Evolutionary conservation across 2,329 filamentous ascomycete genomes (phyloP).

Genomic region (Ambrosiella beaveri): DNA sequence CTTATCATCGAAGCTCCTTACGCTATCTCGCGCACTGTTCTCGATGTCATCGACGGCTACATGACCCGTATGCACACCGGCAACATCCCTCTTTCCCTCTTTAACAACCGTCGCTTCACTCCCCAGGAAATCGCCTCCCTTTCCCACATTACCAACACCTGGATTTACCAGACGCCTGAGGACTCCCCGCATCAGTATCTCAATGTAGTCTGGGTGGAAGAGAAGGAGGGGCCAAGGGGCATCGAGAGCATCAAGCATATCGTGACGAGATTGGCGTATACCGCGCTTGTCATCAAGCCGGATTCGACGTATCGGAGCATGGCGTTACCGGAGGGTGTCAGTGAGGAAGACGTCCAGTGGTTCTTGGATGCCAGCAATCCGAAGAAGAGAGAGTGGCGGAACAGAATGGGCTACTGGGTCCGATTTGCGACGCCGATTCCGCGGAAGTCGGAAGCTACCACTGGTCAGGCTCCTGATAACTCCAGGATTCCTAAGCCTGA

Average conservation of each 20-base stretch:
- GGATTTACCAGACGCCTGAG: conserved; percentile 2
- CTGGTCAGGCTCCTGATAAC: not conserved
- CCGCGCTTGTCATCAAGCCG: not conserved
- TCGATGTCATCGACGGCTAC: conserved; percentile 22
- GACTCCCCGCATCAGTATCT: conserved; percentile 1
- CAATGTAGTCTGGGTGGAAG: conserved; percentile 10
- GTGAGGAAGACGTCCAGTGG: not conserved
- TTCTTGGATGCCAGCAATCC: conserved; percentile 5
- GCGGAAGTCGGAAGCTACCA: not conserved
- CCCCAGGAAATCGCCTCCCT: conserved; percentile 18
- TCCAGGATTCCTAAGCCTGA: not conserved
- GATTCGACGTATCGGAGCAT: no score
- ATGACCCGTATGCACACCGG: conserved; percentile 17
- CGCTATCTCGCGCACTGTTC: conserved; percentile 16
- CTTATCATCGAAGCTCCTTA: conserved; percentile 11
- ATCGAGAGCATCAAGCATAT: conserved; percentile 12
- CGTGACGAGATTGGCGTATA: conserved; percentile 9
- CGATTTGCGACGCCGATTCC: conserved; percentile 5
- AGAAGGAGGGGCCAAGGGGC: not conserved
- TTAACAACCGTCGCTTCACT: conserved; percentile 14
- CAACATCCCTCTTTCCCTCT: conserved; percentile 16
- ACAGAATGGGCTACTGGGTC: conserved; percentile 8
- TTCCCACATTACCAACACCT: conserved; percentile 20
- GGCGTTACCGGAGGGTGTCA: not conserved
- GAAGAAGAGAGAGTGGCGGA: conserved; percentile 9